Evolutionary conservation across 1,284 basidiomycete genomes (phyloP).

Genomic region (Cystobasidium slooffiae): DNA sequence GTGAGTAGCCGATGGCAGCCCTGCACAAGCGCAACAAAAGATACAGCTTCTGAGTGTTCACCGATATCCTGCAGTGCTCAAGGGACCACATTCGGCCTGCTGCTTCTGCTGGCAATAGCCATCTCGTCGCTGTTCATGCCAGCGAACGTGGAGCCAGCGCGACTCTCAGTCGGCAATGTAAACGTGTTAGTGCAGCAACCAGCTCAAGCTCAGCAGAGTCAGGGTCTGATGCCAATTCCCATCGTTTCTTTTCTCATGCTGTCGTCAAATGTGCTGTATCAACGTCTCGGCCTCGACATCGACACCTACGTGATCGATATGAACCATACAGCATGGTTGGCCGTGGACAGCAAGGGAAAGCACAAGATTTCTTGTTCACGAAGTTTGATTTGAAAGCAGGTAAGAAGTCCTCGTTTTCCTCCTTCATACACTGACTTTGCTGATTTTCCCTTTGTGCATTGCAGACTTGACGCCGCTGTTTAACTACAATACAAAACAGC

Average conservation of each 20-base stretch:
- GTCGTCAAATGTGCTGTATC: background rate
- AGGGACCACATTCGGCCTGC: constrained; percentile 71
- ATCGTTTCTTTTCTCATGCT: background rate
- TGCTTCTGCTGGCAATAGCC: constrained; percentile 72
- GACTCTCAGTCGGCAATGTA: constrained; percentile 65
- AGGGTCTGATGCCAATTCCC: background rate
- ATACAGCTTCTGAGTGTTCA: background rate
- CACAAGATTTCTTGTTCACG: constrained; percentile 74
- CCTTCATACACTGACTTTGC: background rate
- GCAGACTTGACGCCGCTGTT: constrained; percentile 79
- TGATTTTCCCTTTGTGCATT: constrained; percentile 45
- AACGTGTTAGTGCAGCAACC: constrained; percentile 66
- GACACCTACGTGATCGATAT: constrained; percentile 4
- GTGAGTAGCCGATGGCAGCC: constrained; percentile 28
- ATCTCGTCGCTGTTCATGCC: constrained; percentile 65
- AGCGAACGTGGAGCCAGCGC: constrained; percentile 65
- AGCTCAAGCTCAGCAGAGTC: background rate
- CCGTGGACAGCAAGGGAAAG: constrained; percentile 61
- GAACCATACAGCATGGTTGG: constrained; percentile 45
- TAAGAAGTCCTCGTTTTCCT: constrained; percentile 55
- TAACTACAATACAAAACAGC: constrained; percentile 92
- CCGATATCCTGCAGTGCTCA: constrained; percentile 44
- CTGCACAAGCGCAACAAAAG: background rate
- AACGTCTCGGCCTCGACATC: background rate
- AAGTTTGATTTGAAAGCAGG: constrained; percentile 78